These are phyloP conservation scores for Globisporangium nagaii DNA, from an alignment of 352 stramenopile genomes.

Conservation along the genomic window DNA sequence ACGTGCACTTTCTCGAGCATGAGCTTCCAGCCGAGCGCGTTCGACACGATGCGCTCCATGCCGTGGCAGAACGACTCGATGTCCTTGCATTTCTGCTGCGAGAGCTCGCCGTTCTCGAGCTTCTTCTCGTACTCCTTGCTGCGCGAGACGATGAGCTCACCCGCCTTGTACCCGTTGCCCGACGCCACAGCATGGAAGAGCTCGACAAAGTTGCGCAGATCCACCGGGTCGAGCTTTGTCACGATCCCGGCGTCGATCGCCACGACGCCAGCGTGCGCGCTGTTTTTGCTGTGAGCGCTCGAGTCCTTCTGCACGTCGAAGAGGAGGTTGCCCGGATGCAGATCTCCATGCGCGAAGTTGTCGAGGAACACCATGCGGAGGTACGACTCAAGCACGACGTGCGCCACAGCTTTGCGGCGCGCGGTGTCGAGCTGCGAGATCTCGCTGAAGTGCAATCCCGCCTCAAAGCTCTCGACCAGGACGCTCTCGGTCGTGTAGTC, in stretches of 20 bases:
- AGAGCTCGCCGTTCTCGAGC: conserved; percentile 20
- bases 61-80: conserved; percentile 63
- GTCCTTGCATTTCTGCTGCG: conserved; percentile 57
- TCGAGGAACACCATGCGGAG: conserved; percentile 95
- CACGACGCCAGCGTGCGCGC: conserved; percentile 39
- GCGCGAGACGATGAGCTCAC: conserved; percentile 65
- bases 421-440: conserved; percentile 41
- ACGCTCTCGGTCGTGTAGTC: conserved; percentile 76
- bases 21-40: conserved; percentile 56
- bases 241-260: conserved; percentile 85
- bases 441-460: conserved; percentile 71
- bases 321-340: conserved; percentile 92
- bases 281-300: neutral
- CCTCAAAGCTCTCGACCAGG: conserved; percentile 89
- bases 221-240: conserved; percentile 64
- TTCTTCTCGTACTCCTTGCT: conserved; percentile 36
- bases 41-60: conserved; percentile 70
- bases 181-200: conserved; percentile 81
- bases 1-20: conserved; percentile 74
- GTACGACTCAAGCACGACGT: conserved; percentile 82
- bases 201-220: conserved; percentile 83
- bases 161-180: conserved; percentile 74
- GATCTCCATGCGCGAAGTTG: conserved; percentile 92
- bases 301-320: conserved; percentile 32
- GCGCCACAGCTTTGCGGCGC: conserved; percentile 58